Evolutionary conservation across 2,329 filamentous ascomycete species (phyloP).

Genomic region (Amauroascus verrucosus): DNA sequence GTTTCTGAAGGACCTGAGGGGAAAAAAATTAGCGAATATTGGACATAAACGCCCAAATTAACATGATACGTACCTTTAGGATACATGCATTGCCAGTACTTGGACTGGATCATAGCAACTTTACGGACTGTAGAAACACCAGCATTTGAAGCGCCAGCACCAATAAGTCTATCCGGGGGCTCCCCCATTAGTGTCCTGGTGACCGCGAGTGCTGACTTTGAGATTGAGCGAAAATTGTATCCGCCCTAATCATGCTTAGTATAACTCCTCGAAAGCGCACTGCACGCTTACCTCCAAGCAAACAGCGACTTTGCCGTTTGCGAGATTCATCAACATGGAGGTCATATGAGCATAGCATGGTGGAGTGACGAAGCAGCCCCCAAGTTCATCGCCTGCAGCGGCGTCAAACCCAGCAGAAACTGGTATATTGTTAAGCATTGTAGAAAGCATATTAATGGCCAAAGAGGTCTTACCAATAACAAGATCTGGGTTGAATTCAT

Average conservation of each 20-base stretch:
- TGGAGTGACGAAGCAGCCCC: conserved; percentile 84
- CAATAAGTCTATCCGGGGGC: conserved; percentile 56
- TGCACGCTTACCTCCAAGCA: conserved; percentile 57
- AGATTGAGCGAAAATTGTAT: conserved; percentile 89
- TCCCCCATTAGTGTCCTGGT: conserved; percentile 92
- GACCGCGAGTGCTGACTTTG: conserved; percentile 81
- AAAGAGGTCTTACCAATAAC: conserved; percentile 53
- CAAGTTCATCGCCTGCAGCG: conserved; percentile 82
- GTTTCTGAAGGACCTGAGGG: conserved; percentile 21
- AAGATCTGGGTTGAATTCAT: conserved; percentile 85
- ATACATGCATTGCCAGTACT: conserved; percentile 81
- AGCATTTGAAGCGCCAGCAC: conserved; percentile 39
- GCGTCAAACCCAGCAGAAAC: conserved; percentile 95
- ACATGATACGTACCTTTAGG: conserved; percentile 43
- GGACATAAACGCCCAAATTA: neutral
- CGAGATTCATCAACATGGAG: conserved; percentile 95
- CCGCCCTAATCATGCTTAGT: conserved; percentile 49
- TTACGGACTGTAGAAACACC: conserved; percentile 49
- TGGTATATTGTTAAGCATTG: conserved; percentile 20
- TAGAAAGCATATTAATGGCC: neutral
- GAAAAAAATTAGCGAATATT: neutral
- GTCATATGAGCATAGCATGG: conserved; percentile 96
- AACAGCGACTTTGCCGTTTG: conserved; percentile 77
- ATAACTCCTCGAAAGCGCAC: neutral
- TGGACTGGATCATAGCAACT: conserved; percentile 50